Conservation (phyloP, 2,329 filamentous ascomycete genomes). For the Acephala macrosclerotiorum region DNA sequence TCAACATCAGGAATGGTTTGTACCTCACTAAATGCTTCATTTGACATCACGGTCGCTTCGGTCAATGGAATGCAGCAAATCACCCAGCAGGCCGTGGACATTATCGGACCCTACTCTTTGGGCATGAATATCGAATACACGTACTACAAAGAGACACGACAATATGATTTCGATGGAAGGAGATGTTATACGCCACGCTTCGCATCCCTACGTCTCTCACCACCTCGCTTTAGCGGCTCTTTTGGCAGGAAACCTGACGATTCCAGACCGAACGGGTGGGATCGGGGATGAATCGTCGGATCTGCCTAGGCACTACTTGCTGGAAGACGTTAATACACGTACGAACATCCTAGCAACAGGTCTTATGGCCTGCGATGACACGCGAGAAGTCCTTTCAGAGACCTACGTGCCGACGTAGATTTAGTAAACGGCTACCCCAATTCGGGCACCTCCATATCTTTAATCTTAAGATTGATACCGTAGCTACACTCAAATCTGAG, state of each 20-base stretch:
- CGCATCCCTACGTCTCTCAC: neutral
- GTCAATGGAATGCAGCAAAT: conserved; percentile 11
- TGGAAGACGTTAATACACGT: neutral
- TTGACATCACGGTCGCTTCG: conserved; percentile 28
- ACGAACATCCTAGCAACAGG: neutral
- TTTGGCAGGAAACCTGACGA: neutral
- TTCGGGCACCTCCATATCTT: no score
- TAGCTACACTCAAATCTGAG: no score
- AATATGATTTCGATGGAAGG: no score
- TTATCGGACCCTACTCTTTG: neutral
- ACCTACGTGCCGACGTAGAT: neutral
- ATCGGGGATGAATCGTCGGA: no score
- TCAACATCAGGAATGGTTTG: conserved; percentile 24
- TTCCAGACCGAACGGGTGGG: neutral
- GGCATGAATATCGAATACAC: neutral
- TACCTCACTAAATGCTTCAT: conserved; percentile 27
- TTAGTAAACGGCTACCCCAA: no score
- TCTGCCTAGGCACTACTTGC: no score
- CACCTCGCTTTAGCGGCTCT: neutral
- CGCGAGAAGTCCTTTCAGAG: neutral
- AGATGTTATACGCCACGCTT: no score
- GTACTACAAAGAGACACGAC: no score
- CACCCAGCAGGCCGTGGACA: neutral
- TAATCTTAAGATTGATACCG: no score
- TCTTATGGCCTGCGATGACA: neutral